Conservation (phyloP, 2,329 filamentous ascomycete species). For the Colletotrichum sp. region DNA sequence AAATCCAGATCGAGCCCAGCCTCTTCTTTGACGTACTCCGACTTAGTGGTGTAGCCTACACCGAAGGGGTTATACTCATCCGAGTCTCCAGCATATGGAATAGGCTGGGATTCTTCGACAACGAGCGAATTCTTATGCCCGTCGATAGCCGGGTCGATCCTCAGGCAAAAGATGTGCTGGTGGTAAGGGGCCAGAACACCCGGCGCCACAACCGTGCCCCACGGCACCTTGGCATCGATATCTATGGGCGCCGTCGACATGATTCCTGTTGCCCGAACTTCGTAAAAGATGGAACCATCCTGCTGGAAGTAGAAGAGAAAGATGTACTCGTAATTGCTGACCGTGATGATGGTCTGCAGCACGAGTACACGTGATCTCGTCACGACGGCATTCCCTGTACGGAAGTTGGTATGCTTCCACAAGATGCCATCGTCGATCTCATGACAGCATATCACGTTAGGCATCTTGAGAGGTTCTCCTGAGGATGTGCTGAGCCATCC, state of each 20-base stretch:
- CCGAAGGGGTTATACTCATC: constrained; percentile 55
- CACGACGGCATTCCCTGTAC: constrained; percentile 63
- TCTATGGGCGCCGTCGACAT: constrained; percentile 48
- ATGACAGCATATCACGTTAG: constrained; percentile 41
- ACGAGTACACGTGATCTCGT: constrained; percentile 64
- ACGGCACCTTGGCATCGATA: constrained; percentile 58
- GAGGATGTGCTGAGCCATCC: constrained; percentile 34
- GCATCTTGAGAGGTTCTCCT: constrained; percentile 34
- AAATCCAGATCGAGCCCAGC: constrained; percentile 55
- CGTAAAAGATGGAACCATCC: constrained; percentile 46
- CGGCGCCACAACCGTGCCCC: constrained; percentile 68
- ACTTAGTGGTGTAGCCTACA: constrained; percentile 47
- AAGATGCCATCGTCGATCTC: constrained; percentile 60
- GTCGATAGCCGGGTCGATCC: constrained; percentile 66
- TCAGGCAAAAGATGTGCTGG: constrained; percentile 70
- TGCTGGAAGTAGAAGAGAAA: constrained; percentile 55
- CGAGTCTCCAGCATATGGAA: constrained; percentile 40
- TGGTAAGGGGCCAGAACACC: constrained; percentile 71
- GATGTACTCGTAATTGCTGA: constrained; percentile 69
- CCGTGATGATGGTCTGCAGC: constrained; percentile 68
- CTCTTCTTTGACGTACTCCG: constrained; percentile 47
- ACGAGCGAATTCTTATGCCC: constrained; percentile 60
- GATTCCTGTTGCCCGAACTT: constrained; percentile 48
- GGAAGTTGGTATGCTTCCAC: constrained; percentile 70
- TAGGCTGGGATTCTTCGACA: constrained; percentile 40